A percentile compares a stretch with the other conserved stretches of the same genome.
Conservation (phyloP, 345 rosid genomes). For the Physaria fendleri region DNA sequence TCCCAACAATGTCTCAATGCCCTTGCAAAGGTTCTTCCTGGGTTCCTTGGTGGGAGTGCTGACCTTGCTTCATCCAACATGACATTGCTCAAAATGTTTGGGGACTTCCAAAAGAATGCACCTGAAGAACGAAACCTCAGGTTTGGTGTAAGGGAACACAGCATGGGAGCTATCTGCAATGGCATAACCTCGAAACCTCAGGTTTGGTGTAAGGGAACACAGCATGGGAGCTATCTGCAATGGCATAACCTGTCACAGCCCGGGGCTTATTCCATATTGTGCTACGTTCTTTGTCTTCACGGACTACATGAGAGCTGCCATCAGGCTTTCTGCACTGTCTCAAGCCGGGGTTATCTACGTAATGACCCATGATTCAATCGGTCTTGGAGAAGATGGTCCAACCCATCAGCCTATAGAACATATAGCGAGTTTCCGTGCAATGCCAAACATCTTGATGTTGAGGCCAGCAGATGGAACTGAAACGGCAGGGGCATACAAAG, state of each 20-base stretch:
- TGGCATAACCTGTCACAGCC: conserved; percentile 78
- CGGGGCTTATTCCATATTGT: conserved; percentile 80
- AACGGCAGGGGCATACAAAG: conserved; percentile 83
- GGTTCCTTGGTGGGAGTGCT: conserved; percentile 87
- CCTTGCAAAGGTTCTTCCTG: conserved; percentile 69
- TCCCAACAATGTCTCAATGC: conserved; percentile 79
- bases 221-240: conserved; percentile 94
- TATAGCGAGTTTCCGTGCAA: conserved; percentile 94
- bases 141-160: conserved; percentile 90
- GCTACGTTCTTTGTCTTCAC: conserved; percentile 97
- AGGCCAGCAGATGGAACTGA: conserved; percentile 95
- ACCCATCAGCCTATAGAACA: conserved; percentile 97
- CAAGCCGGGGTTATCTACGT: conserved; percentile 84
- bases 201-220: conserved; percentile 91
- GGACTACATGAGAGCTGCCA: conserved; percentile 94
- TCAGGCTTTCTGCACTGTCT: conserved; percentile 68
- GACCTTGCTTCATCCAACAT: conserved; percentile 93
- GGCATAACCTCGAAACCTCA: conserved; percentile 79
- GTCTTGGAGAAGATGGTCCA: conserved; percentile 97
- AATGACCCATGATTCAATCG: conserved; percentile 96
- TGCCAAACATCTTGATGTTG: conserved; percentile 88
- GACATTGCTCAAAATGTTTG: conserved; percentile 78
- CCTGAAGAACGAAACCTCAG: conserved; percentile 78
- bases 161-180: conserved; percentile 90
- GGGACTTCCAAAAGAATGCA: conserved; percentile 69